Percentiles rank a stretch among this genome's conserved stretches.
These are phyloP conservation scores for Saccharomyces hybrid DNA, from an alignment of 1,139 yeast species.

Conservation along the genomic window DNA sequence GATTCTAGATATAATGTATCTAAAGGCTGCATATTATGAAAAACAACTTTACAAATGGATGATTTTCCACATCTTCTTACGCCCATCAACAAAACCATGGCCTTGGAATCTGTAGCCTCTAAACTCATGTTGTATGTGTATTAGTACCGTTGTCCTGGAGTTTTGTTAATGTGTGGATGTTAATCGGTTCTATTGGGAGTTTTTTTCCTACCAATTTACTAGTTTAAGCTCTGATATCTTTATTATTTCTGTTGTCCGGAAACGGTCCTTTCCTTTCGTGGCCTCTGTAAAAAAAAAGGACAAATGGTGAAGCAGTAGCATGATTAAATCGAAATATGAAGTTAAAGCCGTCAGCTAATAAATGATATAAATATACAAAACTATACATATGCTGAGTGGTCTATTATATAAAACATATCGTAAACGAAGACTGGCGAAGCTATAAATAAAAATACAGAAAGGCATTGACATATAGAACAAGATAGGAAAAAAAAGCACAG, in stretches of 20 bases:
- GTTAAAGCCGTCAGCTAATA: background rate
- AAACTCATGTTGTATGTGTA: constrained; percentile 11
- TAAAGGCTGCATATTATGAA: constrained; percentile 93
- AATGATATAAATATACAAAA: constrained; percentile 1
- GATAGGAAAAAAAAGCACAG: background rate
- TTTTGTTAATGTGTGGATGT: background rate
- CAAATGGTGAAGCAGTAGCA: background rate
- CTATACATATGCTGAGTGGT: constrained; percentile 1
- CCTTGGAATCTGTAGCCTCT: constrained; percentile 43
- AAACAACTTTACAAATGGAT: constrained; percentile 88
- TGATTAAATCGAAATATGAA: background rate
- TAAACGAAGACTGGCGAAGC: background rate
- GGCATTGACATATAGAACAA: background rate
- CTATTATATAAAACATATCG: background rate
- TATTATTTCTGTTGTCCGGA: background rate
- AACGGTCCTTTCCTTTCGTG: background rate
- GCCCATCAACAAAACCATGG: constrained; percentile 79
- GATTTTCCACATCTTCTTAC: constrained; percentile 75
- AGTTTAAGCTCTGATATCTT: background rate
- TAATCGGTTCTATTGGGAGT: background rate
- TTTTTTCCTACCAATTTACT: background rate
- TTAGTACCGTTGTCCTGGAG: constrained; percentile 17
- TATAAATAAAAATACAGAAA: background rate
- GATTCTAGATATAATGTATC: constrained; percentile 87
- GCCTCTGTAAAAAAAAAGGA: background rate